Base-by-base conservation (phyloP, 805 yeast species). In the Cyberlindnera bimundalis region DNA sequence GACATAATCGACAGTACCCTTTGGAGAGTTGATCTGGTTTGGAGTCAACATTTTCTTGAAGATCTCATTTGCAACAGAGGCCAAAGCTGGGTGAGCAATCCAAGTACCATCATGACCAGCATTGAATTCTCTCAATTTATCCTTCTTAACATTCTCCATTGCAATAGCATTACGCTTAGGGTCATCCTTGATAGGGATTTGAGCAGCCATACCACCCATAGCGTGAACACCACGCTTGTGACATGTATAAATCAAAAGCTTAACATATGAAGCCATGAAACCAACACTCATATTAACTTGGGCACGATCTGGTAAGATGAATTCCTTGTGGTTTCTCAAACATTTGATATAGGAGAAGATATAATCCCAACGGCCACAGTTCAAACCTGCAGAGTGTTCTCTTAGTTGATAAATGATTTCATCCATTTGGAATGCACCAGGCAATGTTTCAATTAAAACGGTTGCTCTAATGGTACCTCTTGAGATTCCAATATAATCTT, bases 201-300 rank as follows among this genome's bases (percentile, higher is more conserved):
- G 85, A 6, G 91, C 91, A 51, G 93, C 91, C 95, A 84, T 84
- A 52, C 95, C 95, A 54, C 95, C 95, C 79, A 84, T 81, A 17
- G 93, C 91, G 57, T 84, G 90, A 33, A 84, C 91, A 48, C 82
- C 84, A 66, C 91, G 74, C 56, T 76, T 70, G 62, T 84, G 95
- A 61, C 89, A 81, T 29, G 78, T 76, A 59, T 81, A 73, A 52
- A 84, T 86, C 59, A 84, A 68, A 57, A 81, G 74, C 56, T 78
- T 78, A 45, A 84, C 93, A 58, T 84, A 84, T 15, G 85, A 77
- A 20, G 82, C 71, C 93, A 84, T 84, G 64, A 84, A 84, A 46
- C 90, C 86, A 10, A 86, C 82, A 26, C 78, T 70, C 95, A 84
- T 84, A 19, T 89, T 84, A 35, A 84, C 89, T 56, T 74, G 82